Evolutionary conservation across 1,139 yeast genomes (phyloP).

Genomic region (Protomyces gravidus): DNA sequence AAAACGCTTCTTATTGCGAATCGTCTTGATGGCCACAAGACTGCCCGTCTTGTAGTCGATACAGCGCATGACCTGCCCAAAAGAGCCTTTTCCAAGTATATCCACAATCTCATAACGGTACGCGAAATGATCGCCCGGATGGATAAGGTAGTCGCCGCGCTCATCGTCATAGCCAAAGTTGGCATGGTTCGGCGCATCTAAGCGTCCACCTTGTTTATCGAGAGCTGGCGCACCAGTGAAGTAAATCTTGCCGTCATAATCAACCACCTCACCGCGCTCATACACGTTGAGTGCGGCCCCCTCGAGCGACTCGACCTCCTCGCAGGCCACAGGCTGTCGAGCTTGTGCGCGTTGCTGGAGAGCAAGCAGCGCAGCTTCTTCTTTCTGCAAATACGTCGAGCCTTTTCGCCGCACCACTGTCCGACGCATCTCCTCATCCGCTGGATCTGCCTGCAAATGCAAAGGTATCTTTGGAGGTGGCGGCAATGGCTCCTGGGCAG

Average conservation of each 20-base stretch:
- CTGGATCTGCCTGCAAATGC: neutral
- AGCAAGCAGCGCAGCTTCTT: constrained; percentile 2
- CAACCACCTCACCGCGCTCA: constrained; percentile 52
- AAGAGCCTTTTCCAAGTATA: constrained; percentile 72
- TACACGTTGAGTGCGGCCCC: constrained; percentile 43
- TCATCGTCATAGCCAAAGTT: constrained; percentile 74
- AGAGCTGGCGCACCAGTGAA: constrained; percentile 42
- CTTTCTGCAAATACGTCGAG: constrained; percentile 5
- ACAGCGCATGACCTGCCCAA: constrained; percentile 74
- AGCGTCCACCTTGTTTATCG: constrained; percentile 43
- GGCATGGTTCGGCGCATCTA: constrained; percentile 39
- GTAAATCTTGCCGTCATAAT: constrained; percentile 43
- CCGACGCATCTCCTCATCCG: constrained; percentile 24
- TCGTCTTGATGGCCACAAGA: constrained; percentile 67
- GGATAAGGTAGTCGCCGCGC: constrained; percentile 57
- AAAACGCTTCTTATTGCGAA: constrained; percentile 69
- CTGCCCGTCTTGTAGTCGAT: constrained; percentile 59
- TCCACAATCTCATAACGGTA: constrained; percentile 63
- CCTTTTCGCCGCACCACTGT: constrained; percentile 7
- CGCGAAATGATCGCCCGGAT: constrained; percentile 66
- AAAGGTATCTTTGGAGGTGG: neutral
- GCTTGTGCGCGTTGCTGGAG: constrained; percentile 12
- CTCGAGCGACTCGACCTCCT: neutral
- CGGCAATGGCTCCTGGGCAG: neutral
- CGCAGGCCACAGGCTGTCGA: constrained; percentile 1